Percentiles rank a stretch among this genome's conserved stretches.
phyloP scores from a whole-genome alignment of 2,329 filamentous ascomycete species.

The Fusarium sp. region DNA sequence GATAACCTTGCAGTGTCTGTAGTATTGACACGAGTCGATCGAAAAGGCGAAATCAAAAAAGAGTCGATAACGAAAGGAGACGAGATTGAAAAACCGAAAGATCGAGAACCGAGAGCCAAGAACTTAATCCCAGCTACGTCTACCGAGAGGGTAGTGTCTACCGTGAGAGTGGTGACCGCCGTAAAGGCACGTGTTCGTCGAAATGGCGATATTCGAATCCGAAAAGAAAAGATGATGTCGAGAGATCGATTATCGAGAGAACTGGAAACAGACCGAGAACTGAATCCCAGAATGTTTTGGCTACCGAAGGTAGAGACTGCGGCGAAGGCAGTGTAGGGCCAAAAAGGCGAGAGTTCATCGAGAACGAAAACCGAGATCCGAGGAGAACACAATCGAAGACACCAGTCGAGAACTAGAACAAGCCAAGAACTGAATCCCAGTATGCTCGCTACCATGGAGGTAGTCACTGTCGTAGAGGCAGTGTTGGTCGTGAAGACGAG shows the following conservation, averaged over 20 bases:
- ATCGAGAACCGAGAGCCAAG: not conserved
- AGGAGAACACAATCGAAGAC: not conserved
- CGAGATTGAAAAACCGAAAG: not conserved
- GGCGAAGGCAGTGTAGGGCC: not conserved
- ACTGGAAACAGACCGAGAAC: not conserved
- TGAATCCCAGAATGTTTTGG: not conserved
- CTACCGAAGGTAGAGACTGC: not conserved
- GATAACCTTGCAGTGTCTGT: not conserved
- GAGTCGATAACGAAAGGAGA: not conserved
- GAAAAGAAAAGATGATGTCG: not conserved
- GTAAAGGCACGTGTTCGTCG: not conserved
- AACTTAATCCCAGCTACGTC: not conserved
- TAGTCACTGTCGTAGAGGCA: not conserved
- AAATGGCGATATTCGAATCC: not conserved
- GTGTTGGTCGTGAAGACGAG: not conserved
- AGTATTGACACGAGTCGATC: not conserved
- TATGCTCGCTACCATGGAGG: not conserved
- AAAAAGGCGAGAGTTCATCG: not conserved
- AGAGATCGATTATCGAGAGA: not conserved
- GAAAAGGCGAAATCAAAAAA: not conserved
- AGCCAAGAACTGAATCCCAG: not conserved
- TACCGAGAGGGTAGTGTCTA: not conserved
- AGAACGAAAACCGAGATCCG: not conserved
- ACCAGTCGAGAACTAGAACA: not conserved
- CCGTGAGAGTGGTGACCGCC: not conserved